Base-by-base conservation (phyloP, 1,139 yeast species). In the Saccharomyces pastorianus region DNA sequence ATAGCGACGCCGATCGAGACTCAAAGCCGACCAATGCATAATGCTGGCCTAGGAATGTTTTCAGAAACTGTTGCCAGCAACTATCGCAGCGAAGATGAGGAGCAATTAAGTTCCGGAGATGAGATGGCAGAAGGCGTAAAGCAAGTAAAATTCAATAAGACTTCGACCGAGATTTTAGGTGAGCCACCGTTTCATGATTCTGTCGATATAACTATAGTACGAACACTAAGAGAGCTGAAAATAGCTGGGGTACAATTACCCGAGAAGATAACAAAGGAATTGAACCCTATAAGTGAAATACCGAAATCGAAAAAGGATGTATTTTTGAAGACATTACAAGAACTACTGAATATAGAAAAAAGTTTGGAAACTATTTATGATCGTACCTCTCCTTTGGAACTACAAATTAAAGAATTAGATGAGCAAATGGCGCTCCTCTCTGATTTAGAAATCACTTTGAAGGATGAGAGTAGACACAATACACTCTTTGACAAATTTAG, bases 1-100 rank as follows among this genome's bases (percentile, higher is more conserved):
- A 88, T 89, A 1, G 78, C 80, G 0, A 80, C 79, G 20, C 98
- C 98, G 0, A 83, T 93, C 9, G 85, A 85, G 57, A 85, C 89
- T 8, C 77, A 79, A 57, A 66, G 80, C 47, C 72, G 95, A 47
- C 88, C 89, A 0, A 75, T 75, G 53, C 87, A 88, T 1, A 58
- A 55, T 44, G 71, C 79, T 32, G 97, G 97, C 1, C 76, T 90
- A 13, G 96, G 96, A 1, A 62, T 32, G 78, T 55, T 62, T 5
- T 38, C 25, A 31, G 49, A 14, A 50, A 56, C 20, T 11, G 2
- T 9, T 4, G 1, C 29, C 17, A 46, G 38, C 41, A 51, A 51
- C 17, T 34, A 44, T 25, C 55, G 51, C 38, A 55, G 55, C 46
- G 57, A 52, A 20, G 51, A 53, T 34, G 58, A 55, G 25, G 58